Conservation (phyloP, 1,139 yeast species). For the Yamadazyma epiphylla region DNA sequence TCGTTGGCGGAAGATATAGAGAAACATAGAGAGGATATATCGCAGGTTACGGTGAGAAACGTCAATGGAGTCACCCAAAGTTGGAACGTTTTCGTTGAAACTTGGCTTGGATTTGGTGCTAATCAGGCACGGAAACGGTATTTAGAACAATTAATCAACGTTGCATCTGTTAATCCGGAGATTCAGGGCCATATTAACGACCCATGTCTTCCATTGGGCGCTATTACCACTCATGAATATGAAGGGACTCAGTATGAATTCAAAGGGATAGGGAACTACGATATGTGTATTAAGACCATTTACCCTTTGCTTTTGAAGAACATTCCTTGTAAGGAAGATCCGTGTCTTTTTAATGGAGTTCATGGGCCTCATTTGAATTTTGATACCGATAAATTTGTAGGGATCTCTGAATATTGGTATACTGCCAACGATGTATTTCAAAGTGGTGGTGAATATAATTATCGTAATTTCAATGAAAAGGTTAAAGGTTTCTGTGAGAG, state of each 20-base stretch:
- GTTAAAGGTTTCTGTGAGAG: conserved; percentile 64
- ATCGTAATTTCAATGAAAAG: conserved; percentile 52
- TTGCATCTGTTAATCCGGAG: conserved; percentile 15
- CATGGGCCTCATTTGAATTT: conserved; percentile 75
- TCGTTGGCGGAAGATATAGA: conserved; percentile 46
- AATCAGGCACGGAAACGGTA: conserved; percentile 71
- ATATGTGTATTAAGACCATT: conserved; percentile 60
- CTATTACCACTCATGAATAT: conserved; percentile 34
- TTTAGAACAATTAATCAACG: conserved; percentile 44
- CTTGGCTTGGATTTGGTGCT: conserved; percentile 86
- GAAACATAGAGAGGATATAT: conserved; percentile 61
- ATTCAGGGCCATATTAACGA: conserved; percentile 40
- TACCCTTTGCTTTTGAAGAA: conserved; percentile 70
- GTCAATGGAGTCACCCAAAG: conserved; percentile 57
- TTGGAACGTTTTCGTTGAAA: conserved; percentile 75
- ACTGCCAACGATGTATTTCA: conserved; percentile 79
- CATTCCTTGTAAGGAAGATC: conserved; percentile 68
- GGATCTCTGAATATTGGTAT: conserved; percentile 82
- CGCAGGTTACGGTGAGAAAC: conserved; percentile 52
- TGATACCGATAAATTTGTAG: conserved; percentile 67
- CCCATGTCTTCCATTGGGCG: conserved; percentile 71
- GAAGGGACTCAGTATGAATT: conserved; percentile 47
- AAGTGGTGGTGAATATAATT: conserved; percentile 74
- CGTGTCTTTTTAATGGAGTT: conserved; percentile 77
- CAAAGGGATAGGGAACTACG: conserved; percentile 66